A percentile compares a stretch with the other conserved stretches of the same genome.
Conservation (phyloP, 192 early-diverging fungal genomes). For the Spizellomyces sp. region DNA sequence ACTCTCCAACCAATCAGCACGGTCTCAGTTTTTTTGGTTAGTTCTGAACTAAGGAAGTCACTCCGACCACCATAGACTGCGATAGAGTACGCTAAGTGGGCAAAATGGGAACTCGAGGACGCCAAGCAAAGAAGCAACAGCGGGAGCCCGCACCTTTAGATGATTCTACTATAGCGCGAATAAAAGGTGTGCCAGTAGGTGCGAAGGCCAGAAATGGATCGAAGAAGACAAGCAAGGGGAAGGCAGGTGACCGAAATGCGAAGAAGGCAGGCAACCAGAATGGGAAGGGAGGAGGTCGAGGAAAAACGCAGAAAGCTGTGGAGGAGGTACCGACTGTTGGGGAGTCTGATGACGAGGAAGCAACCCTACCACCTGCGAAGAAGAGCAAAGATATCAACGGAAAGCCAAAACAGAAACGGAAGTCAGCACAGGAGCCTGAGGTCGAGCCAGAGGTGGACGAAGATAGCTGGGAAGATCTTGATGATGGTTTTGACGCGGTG, state of each 20-base stretch:
- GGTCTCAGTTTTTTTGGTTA: no score
- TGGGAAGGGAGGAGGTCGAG: neutral
- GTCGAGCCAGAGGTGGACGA: constrained; percentile 29
- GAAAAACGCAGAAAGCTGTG: constrained; percentile 9
- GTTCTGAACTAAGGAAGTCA: no score
- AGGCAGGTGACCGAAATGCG: neutral
- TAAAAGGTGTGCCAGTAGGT: constrained; percentile 31
- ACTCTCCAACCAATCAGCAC: no score
- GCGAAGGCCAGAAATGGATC: constrained; percentile 15
- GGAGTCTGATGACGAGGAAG: constrained; percentile 9
- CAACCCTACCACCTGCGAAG: constrained; percentile 14
- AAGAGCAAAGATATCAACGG: constrained; percentile 6
- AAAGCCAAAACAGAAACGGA: neutral
- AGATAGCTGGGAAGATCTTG: constrained; percentile 30
- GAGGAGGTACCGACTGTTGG: neutral
- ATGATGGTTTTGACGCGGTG: constrained; percentile 13
- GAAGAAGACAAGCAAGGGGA: neutral
- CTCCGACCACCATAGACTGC: no score
- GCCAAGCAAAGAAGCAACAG: constrained; percentile 52
- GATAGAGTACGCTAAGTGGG: no score
- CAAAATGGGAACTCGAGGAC: constrained; percentile 48
- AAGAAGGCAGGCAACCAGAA: constrained; percentile 24
- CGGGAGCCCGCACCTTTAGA: constrained; percentile 40
- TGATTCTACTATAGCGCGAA: constrained; percentile 35
- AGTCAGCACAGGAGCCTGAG: neutral